Conservation (phyloP, 2,329 filamentous ascomycete species). For the Albifimbria verrucaria region DNA sequence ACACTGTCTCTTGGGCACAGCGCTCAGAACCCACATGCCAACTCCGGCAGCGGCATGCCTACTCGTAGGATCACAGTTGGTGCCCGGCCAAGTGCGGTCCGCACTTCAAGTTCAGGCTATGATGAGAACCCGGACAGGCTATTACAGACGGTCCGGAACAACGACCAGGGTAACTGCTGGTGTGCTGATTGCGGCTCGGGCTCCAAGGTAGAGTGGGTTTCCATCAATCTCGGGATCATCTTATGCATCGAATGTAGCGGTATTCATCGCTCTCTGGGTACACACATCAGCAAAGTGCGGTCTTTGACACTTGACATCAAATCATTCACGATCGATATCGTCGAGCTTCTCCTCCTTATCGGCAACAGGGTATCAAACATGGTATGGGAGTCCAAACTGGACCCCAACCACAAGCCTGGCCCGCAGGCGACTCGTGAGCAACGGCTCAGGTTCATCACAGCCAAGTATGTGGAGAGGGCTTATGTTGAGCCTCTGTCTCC, state of each 20-base stretch:
- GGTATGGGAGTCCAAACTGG: constrained; percentile 88
- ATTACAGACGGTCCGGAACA: constrained; percentile 81
- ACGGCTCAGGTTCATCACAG: constrained; percentile 88
- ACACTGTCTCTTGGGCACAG: constrained; percentile 66
- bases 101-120: constrained; percentile 66
- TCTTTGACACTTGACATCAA: constrained; percentile 93
- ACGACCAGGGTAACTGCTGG: constrained; percentile 87
- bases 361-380: constrained; percentile 95
- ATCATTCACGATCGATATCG: constrained; percentile 94
- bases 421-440: constrained; percentile 83
- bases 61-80: constrained; percentile 88
- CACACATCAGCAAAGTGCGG: constrained; percentile 95
- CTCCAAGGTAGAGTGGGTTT: constrained; percentile 96
- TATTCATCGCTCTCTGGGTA: constrained; percentile 92
- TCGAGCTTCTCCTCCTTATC: constrained; percentile 86
- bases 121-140: constrained; percentile 84
- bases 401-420: constrained; percentile 68
- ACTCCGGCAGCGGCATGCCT: constrained; percentile 53
- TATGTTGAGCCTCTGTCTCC: constrained; percentile 77
- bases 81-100: constrained; percentile 70
- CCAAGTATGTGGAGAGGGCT: constrained; percentile 84
- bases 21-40: constrained; percentile 44
- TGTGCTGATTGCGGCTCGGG: constrained; percentile 93
- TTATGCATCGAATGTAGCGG: constrained; percentile 98
- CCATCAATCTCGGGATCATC: constrained; percentile 94